These are phyloP conservation scores for Ophiocordyceps australis DNA, from an alignment of 2,329 filamentous ascomycete genomes.

Conservation along the genomic window DNA sequence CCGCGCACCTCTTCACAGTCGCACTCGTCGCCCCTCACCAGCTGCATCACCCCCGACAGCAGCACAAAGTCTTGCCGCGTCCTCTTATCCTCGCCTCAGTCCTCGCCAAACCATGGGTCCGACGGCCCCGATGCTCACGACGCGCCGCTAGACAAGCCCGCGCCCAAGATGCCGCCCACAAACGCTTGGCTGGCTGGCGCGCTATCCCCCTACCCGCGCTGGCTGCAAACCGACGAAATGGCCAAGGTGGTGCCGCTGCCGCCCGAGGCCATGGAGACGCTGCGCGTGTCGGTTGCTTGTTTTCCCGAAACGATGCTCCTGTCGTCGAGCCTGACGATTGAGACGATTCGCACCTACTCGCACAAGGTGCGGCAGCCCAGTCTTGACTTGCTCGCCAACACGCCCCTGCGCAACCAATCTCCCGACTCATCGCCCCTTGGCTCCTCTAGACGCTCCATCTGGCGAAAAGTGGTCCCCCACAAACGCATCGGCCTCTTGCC, in stretches of 20 bases:
- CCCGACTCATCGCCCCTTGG: constrained; percentile 4
- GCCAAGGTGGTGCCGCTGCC: constrained; percentile 27
- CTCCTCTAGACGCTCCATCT: constrained; percentile 12
- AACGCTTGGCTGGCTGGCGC: constrained; percentile 14
- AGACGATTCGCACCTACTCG: constrained; percentile 37
- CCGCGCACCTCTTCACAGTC: not conserved
- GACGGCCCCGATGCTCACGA: too few relatives aligned
- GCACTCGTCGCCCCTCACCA: constrained; percentile 3
- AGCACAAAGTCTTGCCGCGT: too few relatives aligned
- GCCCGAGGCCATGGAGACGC: constrained; percentile 31
- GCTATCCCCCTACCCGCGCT: constrained; percentile 10
- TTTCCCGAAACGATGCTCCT: constrained; percentile 42
- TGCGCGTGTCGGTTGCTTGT: constrained; percentile 32
- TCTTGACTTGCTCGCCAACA: constrained; percentile 7
- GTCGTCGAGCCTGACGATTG: constrained; percentile 33
- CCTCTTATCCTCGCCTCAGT: too few relatives aligned
- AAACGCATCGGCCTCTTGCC: constrained; percentile 5
- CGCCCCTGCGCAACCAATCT: constrained; percentile 4
- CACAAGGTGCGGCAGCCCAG: constrained; percentile 28
- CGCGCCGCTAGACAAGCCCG: too few relatives aligned
- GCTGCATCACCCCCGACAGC: constrained; percentile 1
- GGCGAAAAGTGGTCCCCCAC: constrained; percentile 16
- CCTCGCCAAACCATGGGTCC: too few relatives aligned
- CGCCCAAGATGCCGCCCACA: constrained; percentile 3
- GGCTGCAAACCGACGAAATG: constrained; percentile 14